These are phyloP conservation scores for Penicillium coffeae DNA, from an alignment of 495 filamentous ascomycete genomes.

Conservation along the genomic window DNA sequence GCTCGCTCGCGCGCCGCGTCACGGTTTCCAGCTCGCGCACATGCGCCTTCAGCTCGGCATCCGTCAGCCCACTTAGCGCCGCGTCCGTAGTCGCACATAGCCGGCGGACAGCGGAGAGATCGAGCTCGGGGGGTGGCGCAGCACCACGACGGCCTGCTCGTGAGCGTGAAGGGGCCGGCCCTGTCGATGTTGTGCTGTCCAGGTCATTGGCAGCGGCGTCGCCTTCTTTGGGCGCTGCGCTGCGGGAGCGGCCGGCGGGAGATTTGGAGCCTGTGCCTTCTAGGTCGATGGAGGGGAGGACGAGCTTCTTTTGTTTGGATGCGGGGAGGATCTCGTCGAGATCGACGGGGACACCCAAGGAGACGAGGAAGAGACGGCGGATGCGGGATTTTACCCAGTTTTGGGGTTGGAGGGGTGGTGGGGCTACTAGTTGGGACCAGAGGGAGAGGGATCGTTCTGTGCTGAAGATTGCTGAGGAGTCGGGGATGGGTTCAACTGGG, in stretches of 20 bases:
- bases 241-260: slow-evolving; percentile 33
- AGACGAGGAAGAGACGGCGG: slow-evolving; percentile 92
- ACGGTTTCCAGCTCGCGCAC: slow-evolving; percentile 66
- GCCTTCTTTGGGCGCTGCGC: slow-evolving; percentile 43
- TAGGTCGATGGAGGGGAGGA: slow-evolving; percentile 79
- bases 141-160: slow-evolving; percentile 47
- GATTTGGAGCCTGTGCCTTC: slow-evolving; percentile 28
- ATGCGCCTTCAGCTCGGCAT: slow-evolving; percentile 69
- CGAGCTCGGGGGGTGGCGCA: slow-evolving; percentile 67
- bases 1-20: slow-evolving; percentile 63
- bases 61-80: slow-evolving; percentile 70
- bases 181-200: slow-evolving; percentile 18
- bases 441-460: slow-evolving; percentile 74
- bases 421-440: slow-evolving; percentile 94
- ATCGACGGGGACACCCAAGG: slow-evolving; percentile 91
- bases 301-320: slow-evolving; percentile 95
- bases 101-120: slow-evolving; percentile 72
- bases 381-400: slow-evolving; percentile 98
- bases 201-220: slow-evolving; percentile 48
- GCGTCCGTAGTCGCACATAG: slow-evolving; percentile 80
- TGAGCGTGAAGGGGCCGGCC: slow-evolving; percentile 40
- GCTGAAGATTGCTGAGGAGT: slow-evolving; percentile 46
- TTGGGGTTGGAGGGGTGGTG: slow-evolving; percentile 89
- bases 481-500: slow-evolving; percentile 41
- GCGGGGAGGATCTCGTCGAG: slow-evolving; percentile 95